These are phyloP conservation scores for Starmerella powellii DNA, from an alignment of 805 yeast species.

Conservation along the genomic window DNA sequence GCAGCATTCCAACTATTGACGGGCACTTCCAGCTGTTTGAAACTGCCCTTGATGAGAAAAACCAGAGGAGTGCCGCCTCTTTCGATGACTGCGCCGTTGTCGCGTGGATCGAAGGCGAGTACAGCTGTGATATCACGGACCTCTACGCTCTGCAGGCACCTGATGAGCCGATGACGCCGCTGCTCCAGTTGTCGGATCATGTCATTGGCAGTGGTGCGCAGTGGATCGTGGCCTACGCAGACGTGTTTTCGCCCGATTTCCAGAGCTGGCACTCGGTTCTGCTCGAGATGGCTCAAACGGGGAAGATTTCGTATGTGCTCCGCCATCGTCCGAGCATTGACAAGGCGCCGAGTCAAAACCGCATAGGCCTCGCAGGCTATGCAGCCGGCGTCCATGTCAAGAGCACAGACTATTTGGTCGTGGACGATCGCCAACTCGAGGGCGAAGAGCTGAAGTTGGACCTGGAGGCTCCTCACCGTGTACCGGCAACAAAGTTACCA, in stretches of 20 bases:
- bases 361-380: slow-evolving; percentile 38
- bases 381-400: slow-evolving; percentile 56
- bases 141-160: slow-evolving; percentile 58
- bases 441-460: slow-evolving; percentile 17
- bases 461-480: slow-evolving; percentile 20
- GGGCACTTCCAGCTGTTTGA: slow-evolving; percentile 48
- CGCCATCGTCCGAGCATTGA: slow-evolving; percentile 44
- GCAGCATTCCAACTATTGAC: slow-evolving; percentile 49
- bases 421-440: slow-evolving; percentile 43
- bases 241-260: slow-evolving; percentile 40
- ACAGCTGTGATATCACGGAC: slow-evolving; percentile 57
- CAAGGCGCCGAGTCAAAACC: background rate
- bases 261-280: slow-evolving; percentile 47
- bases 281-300: slow-evolving; percentile 45
- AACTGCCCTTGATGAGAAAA: slow-evolving; percentile 24
- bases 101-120: slow-evolving; percentile 40
- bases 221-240: slow-evolving; percentile 54
- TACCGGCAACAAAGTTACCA: slow-evolving; percentile 7
- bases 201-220: slow-evolving; percentile 48
- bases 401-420: slow-evolving; percentile 52
- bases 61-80: slow-evolving; percentile 27
- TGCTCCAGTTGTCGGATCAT: slow-evolving; percentile 43
- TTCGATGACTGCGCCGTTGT: slow-evolving; percentile 35
- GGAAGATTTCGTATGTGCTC: slow-evolving; percentile 63
- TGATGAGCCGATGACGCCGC: slow-evolving; percentile 18